Evolutionary conservation across 352 stramenopile species (phyloP).

Genomic region (Globisporangium perplexum): DNA sequence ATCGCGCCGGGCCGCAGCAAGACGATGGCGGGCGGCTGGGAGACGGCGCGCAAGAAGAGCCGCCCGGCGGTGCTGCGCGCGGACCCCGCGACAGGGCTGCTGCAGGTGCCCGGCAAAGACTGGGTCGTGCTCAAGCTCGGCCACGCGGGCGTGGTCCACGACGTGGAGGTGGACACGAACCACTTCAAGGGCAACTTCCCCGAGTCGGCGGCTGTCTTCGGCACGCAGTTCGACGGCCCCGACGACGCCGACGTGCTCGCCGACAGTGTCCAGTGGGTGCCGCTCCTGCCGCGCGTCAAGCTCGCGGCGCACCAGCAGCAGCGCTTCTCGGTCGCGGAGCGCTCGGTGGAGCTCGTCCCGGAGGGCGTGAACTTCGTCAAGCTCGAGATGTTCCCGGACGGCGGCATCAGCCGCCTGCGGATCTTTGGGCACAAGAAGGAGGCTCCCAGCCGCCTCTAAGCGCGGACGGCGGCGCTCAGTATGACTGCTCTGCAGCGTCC

Average conservation of each 20-base stretch:
- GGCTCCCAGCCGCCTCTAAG: constrained; percentile 24
- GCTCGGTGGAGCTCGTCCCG: constrained; percentile 48
- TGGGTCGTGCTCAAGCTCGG: constrained; percentile 92
- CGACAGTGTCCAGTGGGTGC: constrained; percentile 67
- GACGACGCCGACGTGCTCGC: constrained; percentile 28
- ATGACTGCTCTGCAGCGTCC: constrained; percentile 25
- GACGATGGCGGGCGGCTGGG: constrained; percentile 93
- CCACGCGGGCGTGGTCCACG: constrained; percentile 52
- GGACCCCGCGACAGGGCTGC: constrained; percentile 32
- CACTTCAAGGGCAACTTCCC: constrained; percentile 96
- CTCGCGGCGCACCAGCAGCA: constrained; percentile 85
- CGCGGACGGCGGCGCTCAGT: constrained; percentile 8
- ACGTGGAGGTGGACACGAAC: constrained; percentile 90
- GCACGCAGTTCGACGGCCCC: constrained; percentile 42
- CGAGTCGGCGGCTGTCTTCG: constrained; percentile 83
- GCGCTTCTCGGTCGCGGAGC: constrained; percentile 61
- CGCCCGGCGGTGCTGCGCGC: constrained; percentile 66
- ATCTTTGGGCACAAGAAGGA: constrained; percentile 73
- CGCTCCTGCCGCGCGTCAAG: constrained; percentile 83
- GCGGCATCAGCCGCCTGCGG: constrained; percentile 88
- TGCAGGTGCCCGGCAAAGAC: constrained; percentile 82
- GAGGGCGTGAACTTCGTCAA: constrained; percentile 88
- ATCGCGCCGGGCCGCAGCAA: constrained; percentile 80
- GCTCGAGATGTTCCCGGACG: constrained; percentile 93
- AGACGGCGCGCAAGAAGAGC: constrained; percentile 90